Evolutionary conservation across 192 early-diverging fungal genomes (phyloP).

Genomic region (Lunasporangiospora selenospora): DNA sequence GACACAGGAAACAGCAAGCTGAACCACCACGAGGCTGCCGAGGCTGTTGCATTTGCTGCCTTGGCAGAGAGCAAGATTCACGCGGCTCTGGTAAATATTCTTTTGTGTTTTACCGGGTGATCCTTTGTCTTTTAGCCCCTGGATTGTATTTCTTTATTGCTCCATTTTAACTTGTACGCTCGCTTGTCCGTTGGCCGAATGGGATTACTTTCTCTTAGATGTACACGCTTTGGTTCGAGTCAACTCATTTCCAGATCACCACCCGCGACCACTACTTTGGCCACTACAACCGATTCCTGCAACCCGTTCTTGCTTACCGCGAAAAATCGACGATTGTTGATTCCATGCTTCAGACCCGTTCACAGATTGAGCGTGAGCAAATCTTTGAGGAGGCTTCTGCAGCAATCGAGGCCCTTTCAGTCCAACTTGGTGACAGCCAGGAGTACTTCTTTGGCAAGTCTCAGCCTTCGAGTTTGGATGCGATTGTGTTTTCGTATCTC

Average conservation of each 20-base stretch:
- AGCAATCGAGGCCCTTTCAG: slow-evolving; percentile 25
- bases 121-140: too few relatives aligned
- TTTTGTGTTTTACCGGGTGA: neutral
- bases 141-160: too few relatives aligned
- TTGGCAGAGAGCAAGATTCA: slow-evolving; percentile 45
- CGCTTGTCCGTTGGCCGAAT: too few relatives aligned
- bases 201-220: slow-evolving; percentile 10
- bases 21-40: slow-evolving; percentile 24
- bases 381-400: slow-evolving; percentile 42
- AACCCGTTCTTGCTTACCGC: slow-evolving; percentile 12
- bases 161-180: too few relatives aligned
- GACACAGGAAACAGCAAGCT: neutral
- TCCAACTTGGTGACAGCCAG: slow-evolving; percentile 9
- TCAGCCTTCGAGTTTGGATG: slow-evolving; percentile 29
- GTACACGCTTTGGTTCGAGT: slow-evolving; percentile 45
- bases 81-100: slow-evolving; percentile 26
- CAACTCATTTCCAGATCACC: slow-evolving; percentile 34
- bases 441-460: slow-evolving; percentile 44
- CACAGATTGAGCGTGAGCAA: slow-evolving; percentile 42
- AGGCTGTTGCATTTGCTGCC: slow-evolving; percentile 33
- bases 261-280: slow-evolving; percentile 45
- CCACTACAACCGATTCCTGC: slow-evolving; percentile 24
- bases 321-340: slow-evolving; percentile 29
- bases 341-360: slow-evolving; percentile 39
- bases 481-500: slow-evolving; percentile 36